phyloP scores from a whole-genome alignment of 2,329 filamentous ascomycete species.

The Fusarium piperis region DNA sequence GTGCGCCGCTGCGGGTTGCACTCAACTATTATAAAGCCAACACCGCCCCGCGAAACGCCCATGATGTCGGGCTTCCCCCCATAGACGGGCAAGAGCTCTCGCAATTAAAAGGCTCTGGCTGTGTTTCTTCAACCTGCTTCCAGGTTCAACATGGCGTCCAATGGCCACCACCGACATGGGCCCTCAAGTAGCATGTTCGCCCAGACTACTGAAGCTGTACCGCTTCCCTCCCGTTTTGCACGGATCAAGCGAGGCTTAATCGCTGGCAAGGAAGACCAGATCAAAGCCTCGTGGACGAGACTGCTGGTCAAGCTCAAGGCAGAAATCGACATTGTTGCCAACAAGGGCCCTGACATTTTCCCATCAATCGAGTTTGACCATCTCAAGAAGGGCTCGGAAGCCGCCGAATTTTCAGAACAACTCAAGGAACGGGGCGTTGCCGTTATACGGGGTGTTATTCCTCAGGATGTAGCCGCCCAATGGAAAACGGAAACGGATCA shows the following conservation, averaged over 20 bases:
- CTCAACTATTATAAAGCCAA: constrained; percentile 11
- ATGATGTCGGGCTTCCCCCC: constrained; percentile 6
- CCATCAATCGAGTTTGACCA: constrained; percentile 56
- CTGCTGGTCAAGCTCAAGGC: constrained; percentile 49
- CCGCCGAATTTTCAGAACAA: constrained; percentile 40
- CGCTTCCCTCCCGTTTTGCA: constrained; percentile 53
- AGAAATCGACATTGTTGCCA: constrained; percentile 51
- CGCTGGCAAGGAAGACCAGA: constrained; percentile 48
- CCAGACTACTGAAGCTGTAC: constrained; percentile 42
- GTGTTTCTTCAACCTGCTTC: not conserved
- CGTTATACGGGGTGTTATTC: constrained; percentile 46
- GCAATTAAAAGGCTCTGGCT: not conserved
- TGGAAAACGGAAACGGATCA: constrained; percentile 62
- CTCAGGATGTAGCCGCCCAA: constrained; percentile 40
- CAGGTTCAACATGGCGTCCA: constrained; percentile 26
- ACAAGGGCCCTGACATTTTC: constrained; percentile 47
- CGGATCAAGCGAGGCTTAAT: constrained; percentile 53
- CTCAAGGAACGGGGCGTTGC: constrained; percentile 46
- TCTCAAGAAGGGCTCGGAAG: constrained; percentile 41
- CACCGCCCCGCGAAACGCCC: constrained; percentile 1
- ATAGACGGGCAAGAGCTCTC: constrained; percentile 3
- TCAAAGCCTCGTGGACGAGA: constrained; percentile 52
- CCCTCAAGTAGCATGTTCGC: constrained; percentile 42
- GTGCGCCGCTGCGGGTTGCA: constrained; percentile 7
- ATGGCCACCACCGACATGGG: constrained; percentile 31